These are phyloP conservation scores for Albugo candida DNA, from an alignment of 352 stramenopile species.

Conservation along the genomic window DNA sequence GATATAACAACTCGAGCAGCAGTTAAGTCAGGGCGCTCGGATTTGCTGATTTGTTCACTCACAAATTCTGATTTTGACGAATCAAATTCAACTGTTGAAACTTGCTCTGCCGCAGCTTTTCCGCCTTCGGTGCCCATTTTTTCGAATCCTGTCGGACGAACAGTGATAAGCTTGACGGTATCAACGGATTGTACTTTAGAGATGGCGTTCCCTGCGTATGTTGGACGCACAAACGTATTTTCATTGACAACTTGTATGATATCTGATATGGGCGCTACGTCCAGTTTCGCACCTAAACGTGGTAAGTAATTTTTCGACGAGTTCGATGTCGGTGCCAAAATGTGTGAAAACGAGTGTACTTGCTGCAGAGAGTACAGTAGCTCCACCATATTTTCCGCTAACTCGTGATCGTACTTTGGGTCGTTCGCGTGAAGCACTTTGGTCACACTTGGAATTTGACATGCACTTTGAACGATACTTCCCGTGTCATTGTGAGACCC, in stretches of 20 bases:
- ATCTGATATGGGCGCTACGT: conserved; percentile 91
- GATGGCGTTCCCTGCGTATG: conserved; percentile 75
- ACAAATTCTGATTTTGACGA: conserved; percentile 80
- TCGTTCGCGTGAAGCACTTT: conserved; percentile 72
- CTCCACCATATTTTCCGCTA: conserved; percentile 76
- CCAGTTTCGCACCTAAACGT: conserved; percentile 86
- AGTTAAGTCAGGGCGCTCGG: conserved; percentile 88
- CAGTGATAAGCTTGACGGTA: conserved; percentile 88
- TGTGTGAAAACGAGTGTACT: conserved; percentile 67
- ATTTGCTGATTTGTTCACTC: conserved; percentile 86
- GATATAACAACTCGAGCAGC: conserved; percentile 89
- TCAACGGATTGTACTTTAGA: conserved; percentile 79
- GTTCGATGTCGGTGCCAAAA: conserved; percentile 91
- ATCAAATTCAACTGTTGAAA: conserved; percentile 1
- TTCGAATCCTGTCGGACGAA: conserved; percentile 95
- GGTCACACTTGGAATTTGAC: conserved; percentile 58
- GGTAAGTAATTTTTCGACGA: conserved; percentile 94
- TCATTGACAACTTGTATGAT: conserved; percentile 81
- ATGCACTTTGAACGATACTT: conserved; percentile 31
- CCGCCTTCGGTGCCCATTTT: conserved; percentile 79
- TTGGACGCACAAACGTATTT: conserved; percentile 89
- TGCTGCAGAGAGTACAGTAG: conserved; percentile 48
- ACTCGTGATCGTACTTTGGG: conserved; percentile 73
- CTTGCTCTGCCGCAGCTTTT: conserved; percentile 34
- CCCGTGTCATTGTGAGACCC: conserved; percentile 28